phyloP scores from a whole-genome alignment of 1,284 basidiomycete genomes.

The Ustilago nuda region DNA sequence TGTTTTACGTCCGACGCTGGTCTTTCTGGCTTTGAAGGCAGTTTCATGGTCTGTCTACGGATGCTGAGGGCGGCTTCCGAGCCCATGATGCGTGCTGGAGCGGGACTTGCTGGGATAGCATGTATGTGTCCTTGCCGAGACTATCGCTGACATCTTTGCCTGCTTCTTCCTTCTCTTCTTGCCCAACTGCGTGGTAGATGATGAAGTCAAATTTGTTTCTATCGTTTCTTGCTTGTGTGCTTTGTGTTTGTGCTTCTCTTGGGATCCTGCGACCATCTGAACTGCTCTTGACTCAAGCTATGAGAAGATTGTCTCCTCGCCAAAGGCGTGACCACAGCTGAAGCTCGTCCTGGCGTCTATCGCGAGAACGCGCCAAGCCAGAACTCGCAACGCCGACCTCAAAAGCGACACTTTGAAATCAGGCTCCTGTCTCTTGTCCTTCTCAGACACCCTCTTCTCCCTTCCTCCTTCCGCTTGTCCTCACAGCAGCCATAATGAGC shows the following conservation, averaged over 20 bases:
- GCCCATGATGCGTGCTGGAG: not conserved
- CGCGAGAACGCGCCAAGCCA: not conserved
- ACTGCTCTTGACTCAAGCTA: too few species aligned
- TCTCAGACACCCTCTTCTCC: not conserved
- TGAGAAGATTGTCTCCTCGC: too few species aligned
- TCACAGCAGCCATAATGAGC: not conserved
- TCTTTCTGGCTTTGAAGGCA: not conserved
- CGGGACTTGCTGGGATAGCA: not conserved
- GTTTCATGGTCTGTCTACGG: not conserved
- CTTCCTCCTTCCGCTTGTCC: not conserved
- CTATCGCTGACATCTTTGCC: slow-evolving; percentile 12
- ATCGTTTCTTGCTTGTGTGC: not conserved
- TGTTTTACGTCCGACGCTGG: not conserved
- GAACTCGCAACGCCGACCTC: slow-evolving; percentile 18
- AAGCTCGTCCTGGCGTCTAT: too few species aligned
- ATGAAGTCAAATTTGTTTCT: not conserved
- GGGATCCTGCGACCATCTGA: too few species aligned
- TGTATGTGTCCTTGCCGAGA: too few species aligned
- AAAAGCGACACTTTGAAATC: not conserved
- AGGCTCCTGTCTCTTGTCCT: slow-evolving; percentile 13
- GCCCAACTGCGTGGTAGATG: not conserved
- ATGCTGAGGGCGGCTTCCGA: not conserved
- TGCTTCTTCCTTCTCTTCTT: slow-evolving; percentile 2
- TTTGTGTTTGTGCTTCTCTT: not conserved
- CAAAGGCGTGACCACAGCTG: too few species aligned